phyloP scores from a whole-genome alignment of 2,329 filamentous ascomycete species.

The Fusarium verrucosum region DNA sequence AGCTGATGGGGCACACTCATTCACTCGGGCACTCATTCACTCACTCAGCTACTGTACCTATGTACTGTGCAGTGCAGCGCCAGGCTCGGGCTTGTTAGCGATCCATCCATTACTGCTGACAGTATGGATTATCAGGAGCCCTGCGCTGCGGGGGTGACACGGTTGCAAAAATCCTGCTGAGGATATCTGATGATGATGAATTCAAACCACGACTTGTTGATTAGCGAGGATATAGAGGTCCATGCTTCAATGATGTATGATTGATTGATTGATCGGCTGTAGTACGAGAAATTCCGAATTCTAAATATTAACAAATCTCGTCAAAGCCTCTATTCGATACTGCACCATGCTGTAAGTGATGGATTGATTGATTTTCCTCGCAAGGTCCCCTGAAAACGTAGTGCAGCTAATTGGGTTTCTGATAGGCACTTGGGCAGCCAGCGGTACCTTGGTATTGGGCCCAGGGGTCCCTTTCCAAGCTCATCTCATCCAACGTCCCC shows the following conservation, averaged over 20 bases:
- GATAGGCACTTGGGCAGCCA: slow-evolving; percentile 31
- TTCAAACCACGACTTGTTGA: slow-evolving; percentile 10
- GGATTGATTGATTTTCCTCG: not conserved
- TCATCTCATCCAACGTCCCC: slow-evolving; percentile 30
- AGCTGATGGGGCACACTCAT: slow-evolving; percentile 5
- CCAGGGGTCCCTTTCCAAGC: slow-evolving; percentile 27
- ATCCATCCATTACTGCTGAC: slow-evolving; percentile 19
- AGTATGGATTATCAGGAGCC: slow-evolving; percentile 19
- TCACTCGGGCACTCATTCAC: too few species aligned
- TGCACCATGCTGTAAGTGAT: not conserved
- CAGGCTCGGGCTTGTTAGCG: not conserved
- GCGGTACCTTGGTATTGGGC: too few species aligned
- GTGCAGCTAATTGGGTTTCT: slow-evolving; percentile 23
- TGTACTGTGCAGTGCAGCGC: not conserved
- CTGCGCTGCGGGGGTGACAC: slow-evolving; percentile 12
- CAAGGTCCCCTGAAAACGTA: slow-evolving; percentile 6
- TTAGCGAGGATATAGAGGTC: slow-evolving; percentile 11
- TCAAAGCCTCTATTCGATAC: not conserved
- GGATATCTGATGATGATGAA: slow-evolving; percentile 2
- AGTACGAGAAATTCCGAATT: too few species aligned
- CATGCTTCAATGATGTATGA: too few species aligned
- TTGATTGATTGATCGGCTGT: too few species aligned
- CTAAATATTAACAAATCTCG: too few species aligned
- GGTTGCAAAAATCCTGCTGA: slow-evolving; percentile 12
- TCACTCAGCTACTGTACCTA: not conserved